Evolutionary conservation across 352 stramenopile genomes (phyloP).

Genomic region (Pythium folliculosum): DNA sequence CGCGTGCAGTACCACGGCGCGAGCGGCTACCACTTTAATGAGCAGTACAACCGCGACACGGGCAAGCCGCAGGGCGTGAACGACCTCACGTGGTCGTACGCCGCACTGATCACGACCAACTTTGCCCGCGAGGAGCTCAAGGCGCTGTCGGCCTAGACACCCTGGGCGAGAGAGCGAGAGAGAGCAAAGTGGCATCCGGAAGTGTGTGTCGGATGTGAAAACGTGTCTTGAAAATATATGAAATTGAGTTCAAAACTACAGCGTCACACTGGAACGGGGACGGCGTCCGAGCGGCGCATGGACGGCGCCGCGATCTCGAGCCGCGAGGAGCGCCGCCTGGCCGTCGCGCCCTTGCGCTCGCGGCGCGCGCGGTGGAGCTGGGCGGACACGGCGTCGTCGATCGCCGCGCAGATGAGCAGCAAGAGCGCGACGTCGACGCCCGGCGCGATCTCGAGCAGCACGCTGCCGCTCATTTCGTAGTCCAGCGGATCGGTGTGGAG

Average conservation of each 20-base stretch:
- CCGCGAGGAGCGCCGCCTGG: not conserved
- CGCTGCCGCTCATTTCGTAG: not conserved
- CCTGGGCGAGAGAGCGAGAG: not conserved
- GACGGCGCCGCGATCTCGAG: conserved; percentile 1
- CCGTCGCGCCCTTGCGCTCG: not conserved
- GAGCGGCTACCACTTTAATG: conserved; percentile 30
- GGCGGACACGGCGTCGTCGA: not conserved
- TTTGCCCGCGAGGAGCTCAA: conserved; percentile 31
- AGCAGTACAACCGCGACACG: conserved; percentile 40
- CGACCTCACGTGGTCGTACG: conserved; percentile 39
- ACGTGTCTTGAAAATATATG: not conserved
- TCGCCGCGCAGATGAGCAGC: conserved; percentile 15
- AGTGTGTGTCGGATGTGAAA: not conserved
- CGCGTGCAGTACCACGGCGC: conserved; percentile 34
- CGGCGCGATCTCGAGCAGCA: conserved; percentile 14
- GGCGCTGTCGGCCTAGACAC: conserved; percentile 21
- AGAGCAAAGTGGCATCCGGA: not conserved
- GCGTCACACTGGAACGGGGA: conserved; percentile 1
- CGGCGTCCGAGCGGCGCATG: not conserved
- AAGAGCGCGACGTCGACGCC: conserved; percentile 20
- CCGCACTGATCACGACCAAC: conserved; percentile 27
- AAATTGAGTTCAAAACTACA: not conserved
- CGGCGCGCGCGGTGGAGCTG: not conserved
- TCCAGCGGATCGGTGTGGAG: not conserved
- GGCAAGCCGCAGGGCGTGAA: conserved; percentile 31